A percentile compares a stretch with the other conserved stretches of the same genome.
Conservation (phyloP, 306 rosid genomes). For the Ceratonia siliqua region DNA sequence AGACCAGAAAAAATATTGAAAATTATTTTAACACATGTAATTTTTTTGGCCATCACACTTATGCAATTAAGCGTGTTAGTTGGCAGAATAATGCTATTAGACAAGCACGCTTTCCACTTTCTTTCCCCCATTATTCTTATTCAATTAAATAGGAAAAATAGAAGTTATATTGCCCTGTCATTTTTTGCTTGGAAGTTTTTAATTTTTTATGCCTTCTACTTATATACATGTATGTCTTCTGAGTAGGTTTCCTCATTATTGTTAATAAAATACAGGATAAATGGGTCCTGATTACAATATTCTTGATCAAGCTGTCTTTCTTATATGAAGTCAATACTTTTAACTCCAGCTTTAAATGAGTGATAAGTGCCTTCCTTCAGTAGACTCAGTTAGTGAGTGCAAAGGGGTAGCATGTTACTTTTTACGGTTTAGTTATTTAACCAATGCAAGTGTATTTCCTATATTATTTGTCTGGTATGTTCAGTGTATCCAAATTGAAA, state of each 20-base stretch:
- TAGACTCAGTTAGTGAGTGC: too few species aligned
- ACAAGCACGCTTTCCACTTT: not conserved
- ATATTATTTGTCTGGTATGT: too few species aligned
- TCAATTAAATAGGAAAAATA: not conserved
- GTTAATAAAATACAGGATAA: not conserved
- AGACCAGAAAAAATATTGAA: conserved; percentile 11
- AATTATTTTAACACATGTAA: too few species aligned
- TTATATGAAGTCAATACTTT: not conserved
- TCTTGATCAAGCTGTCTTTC: not conserved
- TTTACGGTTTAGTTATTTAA: too few species aligned
- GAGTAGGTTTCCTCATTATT: not conserved
- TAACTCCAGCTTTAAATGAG: not conserved
- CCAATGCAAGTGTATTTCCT: too few species aligned
- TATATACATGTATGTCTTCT: not conserved
- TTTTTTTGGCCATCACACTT: too few species aligned
- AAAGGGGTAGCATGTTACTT: too few species aligned
- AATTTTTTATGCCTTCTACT: not conserved
- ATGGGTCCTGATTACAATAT: not conserved
- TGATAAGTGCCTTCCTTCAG: not conserved
- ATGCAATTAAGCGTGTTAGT: not conserved
- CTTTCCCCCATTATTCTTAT: not conserved
- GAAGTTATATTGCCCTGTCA: not conserved
- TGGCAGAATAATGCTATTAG: conserved; percentile 1
- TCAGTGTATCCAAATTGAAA: too few species aligned
- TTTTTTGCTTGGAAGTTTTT: not conserved